A percentile compares a stretch with the other conserved stretches of the same genome.
These are phyloP conservation scores for Phalaenopsis equestris DNA, from an alignment of 106 monocot genomes.

Conservation along the genomic window DNA sequence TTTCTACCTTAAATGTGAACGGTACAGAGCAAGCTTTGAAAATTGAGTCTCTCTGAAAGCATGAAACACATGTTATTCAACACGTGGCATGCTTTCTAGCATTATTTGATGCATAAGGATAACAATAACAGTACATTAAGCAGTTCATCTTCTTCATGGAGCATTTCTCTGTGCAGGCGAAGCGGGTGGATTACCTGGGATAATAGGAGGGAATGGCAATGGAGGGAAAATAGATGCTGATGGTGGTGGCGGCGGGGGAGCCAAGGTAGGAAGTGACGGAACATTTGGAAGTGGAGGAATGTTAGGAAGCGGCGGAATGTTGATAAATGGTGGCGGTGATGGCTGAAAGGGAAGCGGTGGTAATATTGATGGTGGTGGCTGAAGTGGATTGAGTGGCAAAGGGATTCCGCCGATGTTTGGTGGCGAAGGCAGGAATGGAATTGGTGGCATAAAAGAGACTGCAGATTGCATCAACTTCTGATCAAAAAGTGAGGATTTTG, in stretches of 20 bases:
- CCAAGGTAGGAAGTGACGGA: background rate
- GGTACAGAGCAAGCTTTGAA: too few species aligned
- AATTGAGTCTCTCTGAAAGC: background rate
- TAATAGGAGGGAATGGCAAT: background rate
- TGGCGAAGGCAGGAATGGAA: slow-evolving; percentile 11
- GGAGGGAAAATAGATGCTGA: background rate
- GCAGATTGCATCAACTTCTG: slow-evolving; percentile 14
- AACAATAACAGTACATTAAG: background rate
- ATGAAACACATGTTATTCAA: background rate
- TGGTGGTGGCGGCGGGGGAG: background rate
- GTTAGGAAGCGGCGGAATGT: background rate
- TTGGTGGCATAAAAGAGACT: slow-evolving; percentile 7
- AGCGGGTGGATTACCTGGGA: background rate
- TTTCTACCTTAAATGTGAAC: too few species aligned
- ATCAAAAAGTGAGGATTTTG: background rate
- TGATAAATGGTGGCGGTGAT: slow-evolving; percentile 13
- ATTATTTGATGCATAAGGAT: background rate
- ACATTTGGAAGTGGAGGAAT: background rate
- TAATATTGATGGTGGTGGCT: background rate
- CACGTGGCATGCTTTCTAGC: background rate
- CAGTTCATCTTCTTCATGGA: background rate
- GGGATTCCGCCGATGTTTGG: background rate
- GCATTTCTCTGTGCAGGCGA: background rate
- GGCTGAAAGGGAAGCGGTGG: slow-evolving; percentile 19
- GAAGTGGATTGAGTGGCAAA: background rate